Evolutionary conservation across 148 eudicot species (phyloP).

Genomic region (Vaccinium vitisidaea): DNA sequence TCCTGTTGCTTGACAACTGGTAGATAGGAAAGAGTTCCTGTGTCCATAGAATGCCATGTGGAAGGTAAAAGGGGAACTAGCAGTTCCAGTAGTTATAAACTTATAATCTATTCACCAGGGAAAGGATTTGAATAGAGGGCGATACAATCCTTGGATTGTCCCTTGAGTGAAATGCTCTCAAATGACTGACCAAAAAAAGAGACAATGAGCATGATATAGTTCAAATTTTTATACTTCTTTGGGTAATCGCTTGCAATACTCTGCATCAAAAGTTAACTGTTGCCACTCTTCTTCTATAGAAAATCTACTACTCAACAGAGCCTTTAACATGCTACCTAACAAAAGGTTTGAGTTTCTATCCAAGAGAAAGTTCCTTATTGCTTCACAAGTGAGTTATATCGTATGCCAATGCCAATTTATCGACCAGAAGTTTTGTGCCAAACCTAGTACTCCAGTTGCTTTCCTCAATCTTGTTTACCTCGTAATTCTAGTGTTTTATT

Average conservation of each 20-base stretch:
- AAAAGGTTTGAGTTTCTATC: neutral
- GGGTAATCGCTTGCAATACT: neutral
- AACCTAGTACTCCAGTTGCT: neutral
- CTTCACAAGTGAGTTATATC: neutral
- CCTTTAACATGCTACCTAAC: neutral
- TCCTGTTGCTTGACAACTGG: neutral
- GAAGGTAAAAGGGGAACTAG: constrained; percentile 7
- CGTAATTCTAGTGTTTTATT: too few species aligned
- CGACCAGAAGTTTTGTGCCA: neutral
- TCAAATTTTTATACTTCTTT: neutral
- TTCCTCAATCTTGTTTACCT: neutral
- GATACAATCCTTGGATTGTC: neutral
- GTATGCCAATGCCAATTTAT: neutral
- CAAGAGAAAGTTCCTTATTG: neutral
- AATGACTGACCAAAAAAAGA: neutral
- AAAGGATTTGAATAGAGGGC: neutral
- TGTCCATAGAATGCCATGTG: neutral
- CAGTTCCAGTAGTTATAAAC: neutral
- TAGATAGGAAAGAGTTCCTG: neutral
- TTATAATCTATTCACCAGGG: neutral
- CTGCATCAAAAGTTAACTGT: neutral
- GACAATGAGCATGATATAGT: neutral
- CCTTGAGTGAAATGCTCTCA: neutral
- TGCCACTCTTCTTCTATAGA: neutral
- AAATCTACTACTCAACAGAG: neutral